Conservation (phyloP, 805 yeast genomes). For the Limtongozyma cylindracea region DNA sequence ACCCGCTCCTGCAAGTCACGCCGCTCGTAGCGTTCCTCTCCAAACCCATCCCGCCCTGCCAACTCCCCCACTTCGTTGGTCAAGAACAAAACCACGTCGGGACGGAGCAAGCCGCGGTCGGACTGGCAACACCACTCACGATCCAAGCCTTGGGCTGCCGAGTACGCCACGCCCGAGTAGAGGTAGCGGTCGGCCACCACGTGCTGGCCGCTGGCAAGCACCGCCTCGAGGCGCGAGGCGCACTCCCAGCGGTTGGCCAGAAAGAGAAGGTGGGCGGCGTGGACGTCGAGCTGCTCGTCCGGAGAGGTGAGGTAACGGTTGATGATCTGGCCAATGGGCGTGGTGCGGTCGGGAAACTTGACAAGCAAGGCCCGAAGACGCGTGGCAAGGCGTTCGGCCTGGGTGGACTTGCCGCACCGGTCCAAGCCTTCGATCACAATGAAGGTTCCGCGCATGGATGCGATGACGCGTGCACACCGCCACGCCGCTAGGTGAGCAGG, state of each 20-base stretch:
- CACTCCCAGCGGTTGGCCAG: constrained; percentile 92
- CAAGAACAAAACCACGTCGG: constrained; percentile 65
- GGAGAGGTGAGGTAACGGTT: constrained; percentile 40
- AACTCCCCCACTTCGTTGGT: constrained; percentile 23
- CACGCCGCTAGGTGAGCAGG: too few species aligned
- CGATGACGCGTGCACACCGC: too few species aligned
- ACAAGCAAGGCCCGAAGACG: constrained; percentile 13
- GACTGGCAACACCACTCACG: too few species aligned
- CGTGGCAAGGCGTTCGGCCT: constrained; percentile 14
- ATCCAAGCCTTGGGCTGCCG: constrained; percentile 42
- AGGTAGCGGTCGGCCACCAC: constrained; percentile 71
- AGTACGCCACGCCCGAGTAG: constrained; percentile 83
- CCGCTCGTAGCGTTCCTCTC: constrained; percentile 81
- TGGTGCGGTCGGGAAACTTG: constrained; percentile 77
- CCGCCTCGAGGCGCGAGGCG: constrained; percentile 15
- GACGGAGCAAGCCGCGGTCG: constrained; percentile 66
- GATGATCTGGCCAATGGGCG: constrained; percentile 59
- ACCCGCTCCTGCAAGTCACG: constrained; percentile 54
- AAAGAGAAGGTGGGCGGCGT: constrained; percentile 69
- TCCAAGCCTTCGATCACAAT: constrained; percentile 85
- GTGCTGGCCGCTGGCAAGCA: constrained; percentile 23
- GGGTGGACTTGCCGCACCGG: constrained; percentile 87
- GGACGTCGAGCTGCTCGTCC: constrained; percentile 29
- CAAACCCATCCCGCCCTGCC: constrained; percentile 50
- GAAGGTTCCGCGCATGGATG: constrained; percentile 57